Evolutionary conservation across 1,284 basidiomycete genomes (phyloP).

Genomic region (Pterula multifida): DNA sequence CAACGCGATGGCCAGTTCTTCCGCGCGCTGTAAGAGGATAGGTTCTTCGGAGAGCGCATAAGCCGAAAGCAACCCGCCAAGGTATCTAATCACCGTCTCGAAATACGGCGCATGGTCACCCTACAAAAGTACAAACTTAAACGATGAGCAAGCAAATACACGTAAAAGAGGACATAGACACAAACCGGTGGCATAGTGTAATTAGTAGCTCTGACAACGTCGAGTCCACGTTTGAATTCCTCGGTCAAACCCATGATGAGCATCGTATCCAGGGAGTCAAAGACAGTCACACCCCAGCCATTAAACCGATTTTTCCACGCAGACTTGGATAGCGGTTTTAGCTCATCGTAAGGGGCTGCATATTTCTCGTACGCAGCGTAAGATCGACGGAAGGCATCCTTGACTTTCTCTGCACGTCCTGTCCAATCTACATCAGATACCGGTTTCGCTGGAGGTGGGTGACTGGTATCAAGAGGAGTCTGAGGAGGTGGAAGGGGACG

Average conservation of each 20-base stretch:
- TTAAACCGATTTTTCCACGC: constrained; percentile 37
- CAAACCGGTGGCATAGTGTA: constrained; percentile 9
- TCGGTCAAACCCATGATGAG: constrained; percentile 43
- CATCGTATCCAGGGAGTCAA: constrained; percentile 69
- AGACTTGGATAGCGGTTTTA: constrained; percentile 30
- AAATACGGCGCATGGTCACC: constrained; percentile 42
- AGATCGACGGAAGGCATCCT: constrained; percentile 42
- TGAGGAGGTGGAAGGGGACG: not conserved
- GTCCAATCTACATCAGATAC: not conserved
- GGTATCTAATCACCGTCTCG: constrained; percentile 67
- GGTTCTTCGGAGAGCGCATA: constrained; percentile 54
- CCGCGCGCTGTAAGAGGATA: constrained; percentile 35
- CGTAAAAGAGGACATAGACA: constrained; percentile 4
- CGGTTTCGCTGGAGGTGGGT: not conserved
- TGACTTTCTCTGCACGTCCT: constrained; percentile 30
- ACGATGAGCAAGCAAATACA: constrained; percentile 7
- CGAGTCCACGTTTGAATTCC: constrained; percentile 27
- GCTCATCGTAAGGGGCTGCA: constrained; percentile 49
- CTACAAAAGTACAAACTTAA: constrained; percentile 12
- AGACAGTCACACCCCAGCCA: constrained; percentile 70
- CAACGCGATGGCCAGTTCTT: constrained; percentile 35
- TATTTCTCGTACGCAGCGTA: constrained; percentile 38
- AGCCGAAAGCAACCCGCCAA: constrained; percentile 61
- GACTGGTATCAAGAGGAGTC: not conserved
- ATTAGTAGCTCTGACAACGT: constrained; percentile 19